Percentiles rank a stretch among this genome's conserved stretches.
Evolutionary conservation across 2,329 filamentous ascomycete species (phyloP).

Genomic region (Magnaporthiopsis incrustans): DNA sequence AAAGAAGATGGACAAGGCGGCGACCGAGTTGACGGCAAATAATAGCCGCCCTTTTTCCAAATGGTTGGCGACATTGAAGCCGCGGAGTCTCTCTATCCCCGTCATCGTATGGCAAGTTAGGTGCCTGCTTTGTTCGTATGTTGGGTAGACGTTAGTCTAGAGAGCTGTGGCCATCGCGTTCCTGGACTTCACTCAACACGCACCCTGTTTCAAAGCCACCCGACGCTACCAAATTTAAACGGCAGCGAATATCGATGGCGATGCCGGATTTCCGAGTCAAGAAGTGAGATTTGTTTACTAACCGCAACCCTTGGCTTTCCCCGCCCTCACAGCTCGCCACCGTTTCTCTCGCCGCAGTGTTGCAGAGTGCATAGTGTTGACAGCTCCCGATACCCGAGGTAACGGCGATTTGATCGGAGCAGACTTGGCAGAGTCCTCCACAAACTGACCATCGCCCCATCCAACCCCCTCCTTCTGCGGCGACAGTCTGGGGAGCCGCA

Average conservation of each 20-base stretch:
- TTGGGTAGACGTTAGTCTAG: background rate
- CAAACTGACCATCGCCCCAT: background rate
- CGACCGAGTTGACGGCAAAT: slow-evolving; percentile 54
- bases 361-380: background rate
- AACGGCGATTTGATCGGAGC: background rate
- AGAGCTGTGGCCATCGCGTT: background rate
- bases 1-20: slow-evolving; percentile 60
- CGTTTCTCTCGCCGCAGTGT: background rate
- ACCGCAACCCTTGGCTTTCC: no score
- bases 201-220: no score
- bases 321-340: background rate
- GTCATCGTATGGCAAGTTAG: background rate
- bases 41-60: slow-evolving; percentile 48
- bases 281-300: background rate
- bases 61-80: slow-evolving; percentile 35
- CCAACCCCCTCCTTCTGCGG: no score
- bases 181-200: background rate
- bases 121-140: background rate
- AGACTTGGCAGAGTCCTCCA: no score
- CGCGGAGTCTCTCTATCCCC: background rate
- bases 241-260: no score
- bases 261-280: background rate
- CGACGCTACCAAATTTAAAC: no score
- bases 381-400: no score
- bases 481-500: no score